Evolutionary conservation across 768 basidiomycete genomes (phyloP), one percentile per base, ranked within the genome.

Genomic region (Pholiota conissans): DNA sequence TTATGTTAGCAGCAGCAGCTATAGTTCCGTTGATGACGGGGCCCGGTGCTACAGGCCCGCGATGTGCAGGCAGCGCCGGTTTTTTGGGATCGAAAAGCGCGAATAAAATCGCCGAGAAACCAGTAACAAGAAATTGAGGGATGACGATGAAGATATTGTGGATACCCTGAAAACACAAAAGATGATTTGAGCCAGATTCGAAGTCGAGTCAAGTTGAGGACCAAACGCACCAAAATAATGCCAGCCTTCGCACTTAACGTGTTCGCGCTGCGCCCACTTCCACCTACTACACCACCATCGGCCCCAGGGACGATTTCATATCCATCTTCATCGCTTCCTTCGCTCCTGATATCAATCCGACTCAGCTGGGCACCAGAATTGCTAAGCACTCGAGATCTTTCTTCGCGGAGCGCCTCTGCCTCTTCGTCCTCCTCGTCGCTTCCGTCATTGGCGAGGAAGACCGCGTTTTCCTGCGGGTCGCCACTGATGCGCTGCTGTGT

Each of bases 111-210:
- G 94, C 85, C 0, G 93, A 86, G 4, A 98, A 71, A 22, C 87
- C 93, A 0, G 92, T 95, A 29, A 95, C 89, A 37, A 98, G 79
- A 73, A 98, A 95, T 67, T 98, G 96, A 0, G 96, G 96, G 6
- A 97, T 75, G 57, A 98, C 96, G 60, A 98, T 78, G 71, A 91
- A 96, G 57, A 97, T 83, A 66, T 97, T 98, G 72, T 98, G 95
- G 52, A 98, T 96, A 37, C 96, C 95, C 92, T 94, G 59, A 22
- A 24, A 30, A 45, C n/a, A n/a, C n/a, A n/a, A n/a, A n/a, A n/a
- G n/a, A n/a, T n/a, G n/a, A n/a, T n/a, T n/a, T n/a, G n/a, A n/a
- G n/a, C n/a, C n/a, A n/a, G n/a, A n/a, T n/a, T n/a, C n/a, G n/a
- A n/a, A n/a, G n/a, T n/a, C n/a, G n/a, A n/a, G n/a, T n/a, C n/a